Evolutionary conservation across 2,329 filamentous ascomycete genomes (phyloP), one percentile per base, ranked within the genome.

Genomic region (Celoporthe dispersa): DNA sequence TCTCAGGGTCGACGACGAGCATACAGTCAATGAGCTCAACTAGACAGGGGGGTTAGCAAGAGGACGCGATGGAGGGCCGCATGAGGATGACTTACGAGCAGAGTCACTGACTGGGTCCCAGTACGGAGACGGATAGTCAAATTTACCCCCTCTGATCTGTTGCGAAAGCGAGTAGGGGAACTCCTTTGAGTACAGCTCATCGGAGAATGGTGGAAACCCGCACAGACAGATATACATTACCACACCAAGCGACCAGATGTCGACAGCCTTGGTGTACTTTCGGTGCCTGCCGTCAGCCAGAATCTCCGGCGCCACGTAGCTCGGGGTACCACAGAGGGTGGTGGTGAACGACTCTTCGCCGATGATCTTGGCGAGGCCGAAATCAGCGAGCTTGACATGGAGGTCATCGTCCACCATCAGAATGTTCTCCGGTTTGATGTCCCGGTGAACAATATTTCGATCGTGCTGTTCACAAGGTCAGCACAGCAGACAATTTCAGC

Each of bases 381-480:
- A 99, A 80, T 99, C 96, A 28, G 94, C 96, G 72, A 99, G 83
- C 81, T 99, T 99, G 73, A 97, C 91, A 70, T 91, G 90, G 37
- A 98, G 83, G 44, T 96, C 87, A 76, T 93, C 94, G 80, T 98
- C 94, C 6, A 92, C 90, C 48, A 99, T 84, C 11, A 99, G 83
- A 44, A 99, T 98, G 76, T 98, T 98, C 78, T 98, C 95, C 0
- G 94, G 95, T 80, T 98, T 98, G 81, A 99, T 98, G 76, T 99
- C 96, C 70, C 96, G 92, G 79, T 99, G 96, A 6, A 98, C 94
- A 79, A 99, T 97, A 76, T 96, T 97, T 73, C 96, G 92, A 72
- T 98, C 96, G 79, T 99, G 96, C 95, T 98, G 72, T 44, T 70
- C 48, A 44, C 12, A 59, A 48, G 51, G 70, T 84, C 64, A 83